phyloP scores from a whole-genome alignment of 2,329 filamentous ascomycete species.

The Penicillium sp. region DNA sequence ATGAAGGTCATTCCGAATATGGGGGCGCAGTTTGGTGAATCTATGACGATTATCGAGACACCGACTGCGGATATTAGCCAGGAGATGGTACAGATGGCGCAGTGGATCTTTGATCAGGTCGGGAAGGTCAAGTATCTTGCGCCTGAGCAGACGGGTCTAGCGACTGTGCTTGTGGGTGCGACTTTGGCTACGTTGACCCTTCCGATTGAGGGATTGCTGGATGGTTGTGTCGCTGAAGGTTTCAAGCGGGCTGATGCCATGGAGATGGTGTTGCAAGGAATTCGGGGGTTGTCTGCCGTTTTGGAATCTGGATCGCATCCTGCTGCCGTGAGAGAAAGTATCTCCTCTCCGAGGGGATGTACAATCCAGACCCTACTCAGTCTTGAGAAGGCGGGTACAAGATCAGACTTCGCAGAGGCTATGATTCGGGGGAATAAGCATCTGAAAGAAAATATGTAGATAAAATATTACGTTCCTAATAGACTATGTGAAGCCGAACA shows the following conservation, averaged over 20 bases:
- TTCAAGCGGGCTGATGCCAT: conserved; percentile 61
- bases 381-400: conserved; percentile 59
- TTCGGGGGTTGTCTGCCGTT: conserved; percentile 60
- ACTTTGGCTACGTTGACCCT: conserved; percentile 62
- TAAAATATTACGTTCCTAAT: neutral
- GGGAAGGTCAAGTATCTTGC: conserved; percentile 54
- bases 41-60: conserved; percentile 54
- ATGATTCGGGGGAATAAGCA: conserved; percentile 41
- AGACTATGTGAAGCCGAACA: conserved; percentile 21
- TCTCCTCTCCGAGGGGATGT: conserved; percentile 63
- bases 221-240: conserved; percentile 65
- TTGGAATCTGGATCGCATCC: conserved; percentile 63
- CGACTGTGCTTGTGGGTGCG: conserved; percentile 61
- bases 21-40: conserved; percentile 47
- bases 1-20: conserved; percentile 51
- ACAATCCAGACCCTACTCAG: conserved; percentile 63
- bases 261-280: conserved; percentile 62
- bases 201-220: conserved; percentile 61
- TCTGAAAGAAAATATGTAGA: conserved; percentile 21
- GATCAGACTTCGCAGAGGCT: conserved; percentile 56
- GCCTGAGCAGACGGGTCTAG: conserved; percentile 55
- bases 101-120: conserved; percentile 56
- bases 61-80: conserved; percentile 43
- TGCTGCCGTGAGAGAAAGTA: conserved; percentile 62
- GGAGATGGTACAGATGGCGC: conserved; percentile 34